phyloP scores from a whole-genome alignment of 2,329 filamentous ascomycete species.

The Hymenotorrendiella dingleyae region DNA sequence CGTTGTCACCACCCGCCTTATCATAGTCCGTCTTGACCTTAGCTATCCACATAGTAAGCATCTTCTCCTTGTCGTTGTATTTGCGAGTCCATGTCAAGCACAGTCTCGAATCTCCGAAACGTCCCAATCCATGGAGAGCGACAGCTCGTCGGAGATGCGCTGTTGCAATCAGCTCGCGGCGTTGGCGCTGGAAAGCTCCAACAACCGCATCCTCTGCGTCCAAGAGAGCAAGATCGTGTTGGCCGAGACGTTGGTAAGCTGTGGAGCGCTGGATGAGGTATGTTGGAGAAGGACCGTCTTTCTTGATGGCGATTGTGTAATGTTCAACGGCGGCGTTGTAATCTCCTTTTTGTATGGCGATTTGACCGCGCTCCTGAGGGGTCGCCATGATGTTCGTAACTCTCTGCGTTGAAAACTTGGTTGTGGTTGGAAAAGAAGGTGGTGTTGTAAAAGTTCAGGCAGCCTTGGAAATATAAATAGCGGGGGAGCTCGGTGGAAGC shows the following conservation, averaged over 20 bases:
- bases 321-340: slow-evolving; percentile 62
- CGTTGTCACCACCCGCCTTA: slow-evolving; percentile 39
- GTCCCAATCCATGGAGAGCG: slow-evolving; percentile 61
- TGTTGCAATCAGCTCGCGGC: slow-evolving; percentile 70
- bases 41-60: slow-evolving; percentile 50
- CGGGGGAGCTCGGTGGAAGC: too few relatives aligned
- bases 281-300: slow-evolving; percentile 65
- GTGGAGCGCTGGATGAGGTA: slow-evolving; percentile 82
- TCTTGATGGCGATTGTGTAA: slow-evolving; percentile 62
- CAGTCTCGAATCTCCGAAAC: slow-evolving; percentile 69
- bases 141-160: slow-evolving; percentile 77
- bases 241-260: slow-evolving; percentile 61
- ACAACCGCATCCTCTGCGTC: slow-evolving; percentile 64
- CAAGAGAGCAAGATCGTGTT: slow-evolving; percentile 57
- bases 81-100: slow-evolving; percentile 56
- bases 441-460: too few relatives aligned
- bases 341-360: slow-evolving; percentile 58
- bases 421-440: too few relatives aligned
- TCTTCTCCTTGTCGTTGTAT: slow-evolving; percentile 46
- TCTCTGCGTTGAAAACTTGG: slow-evolving; percentile 48
- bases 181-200: slow-evolving; percentile 59
- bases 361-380: slow-evolving; percentile 43
- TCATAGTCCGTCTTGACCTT: slow-evolving; percentile 49
- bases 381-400: too few relatives aligned
- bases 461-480: too few relatives aligned